These are phyloP conservation scores for Coniochaeta sp. DNA, from an alignment of 2,329 filamentous ascomycete species.

Conservation along the genomic window DNA sequence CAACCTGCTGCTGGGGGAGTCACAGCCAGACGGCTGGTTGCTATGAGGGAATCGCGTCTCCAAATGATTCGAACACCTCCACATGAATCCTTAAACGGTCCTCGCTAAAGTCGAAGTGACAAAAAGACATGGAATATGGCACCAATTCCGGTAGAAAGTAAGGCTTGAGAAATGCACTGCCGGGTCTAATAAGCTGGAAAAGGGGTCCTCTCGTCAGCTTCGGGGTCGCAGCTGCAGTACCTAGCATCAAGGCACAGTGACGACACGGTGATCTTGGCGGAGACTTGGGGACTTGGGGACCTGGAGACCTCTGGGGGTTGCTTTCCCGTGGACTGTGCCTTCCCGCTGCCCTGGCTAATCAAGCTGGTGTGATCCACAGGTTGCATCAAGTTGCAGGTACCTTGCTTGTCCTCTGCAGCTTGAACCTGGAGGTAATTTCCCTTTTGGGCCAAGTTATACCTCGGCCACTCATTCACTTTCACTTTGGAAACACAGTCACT, in stretches of 20 bases:
- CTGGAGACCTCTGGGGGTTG: background rate
- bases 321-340: background rate
- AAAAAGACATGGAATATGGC: no score
- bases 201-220: no score
- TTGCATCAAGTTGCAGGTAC: background rate
- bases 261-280: background rate
- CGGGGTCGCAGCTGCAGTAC: background rate
- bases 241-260: background rate
- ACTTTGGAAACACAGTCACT: no score
- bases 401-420: background rate
- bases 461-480: background rate
- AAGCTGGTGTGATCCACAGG: background rate
- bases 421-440: background rate
- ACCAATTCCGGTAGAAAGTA: no score
- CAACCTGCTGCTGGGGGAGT: background rate
- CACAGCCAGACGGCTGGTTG: background rate
- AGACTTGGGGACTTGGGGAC: no score
- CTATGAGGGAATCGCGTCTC: no score
- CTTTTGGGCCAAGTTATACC: background rate
- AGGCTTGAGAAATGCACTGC: no score
- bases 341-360: constrained; percentile 1
- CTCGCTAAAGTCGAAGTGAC: no score
- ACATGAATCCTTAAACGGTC: no score
- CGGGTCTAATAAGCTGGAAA: no score
- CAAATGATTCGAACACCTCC: no score